A percentile compares a stretch with the other conserved stretches of the same genome.
These are phyloP conservation scores for Suillus brevipes DNA, from an alignment of 768 basidiomycete genomes.

Conservation along the genomic window DNA sequence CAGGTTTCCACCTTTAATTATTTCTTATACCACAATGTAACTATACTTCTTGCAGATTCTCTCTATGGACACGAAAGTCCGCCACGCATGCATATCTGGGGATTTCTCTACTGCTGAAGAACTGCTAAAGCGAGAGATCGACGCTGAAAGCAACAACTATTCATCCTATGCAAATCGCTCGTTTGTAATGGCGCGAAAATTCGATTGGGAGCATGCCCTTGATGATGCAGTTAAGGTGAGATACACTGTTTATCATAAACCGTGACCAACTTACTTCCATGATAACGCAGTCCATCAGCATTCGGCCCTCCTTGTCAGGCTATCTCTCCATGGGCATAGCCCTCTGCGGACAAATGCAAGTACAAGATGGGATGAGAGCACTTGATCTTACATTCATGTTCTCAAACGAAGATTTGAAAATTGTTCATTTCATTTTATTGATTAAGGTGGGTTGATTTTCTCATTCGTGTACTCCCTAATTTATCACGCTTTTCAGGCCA, in stretches of 20 bases:
- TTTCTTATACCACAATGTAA: not conserved
- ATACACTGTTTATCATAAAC: not conserved
- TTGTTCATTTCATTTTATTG: not conserved
- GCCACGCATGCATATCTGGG: not conserved
- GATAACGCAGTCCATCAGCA: not conserved
- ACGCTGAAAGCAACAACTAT: not conserved
- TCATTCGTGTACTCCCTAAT: not conserved
- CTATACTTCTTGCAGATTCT: not conserved
- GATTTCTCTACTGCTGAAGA: not conserved
- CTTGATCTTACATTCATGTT: not conserved
- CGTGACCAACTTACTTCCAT: not conserved
- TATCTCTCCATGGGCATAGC: not conserved
- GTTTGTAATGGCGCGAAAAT: conserved; percentile 1
- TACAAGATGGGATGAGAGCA: not conserved
- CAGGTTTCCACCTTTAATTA: not conserved
- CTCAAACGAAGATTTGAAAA: not conserved
- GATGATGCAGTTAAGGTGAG: not conserved
- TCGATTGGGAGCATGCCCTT: not conserved
- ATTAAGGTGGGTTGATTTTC: not conserved
- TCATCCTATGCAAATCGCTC: not conserved
- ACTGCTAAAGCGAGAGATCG: not conserved
- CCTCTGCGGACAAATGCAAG: not conserved
- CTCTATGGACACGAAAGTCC: not conserved
- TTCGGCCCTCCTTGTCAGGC: not conserved
- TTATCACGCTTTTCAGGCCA: not conserved